Conservation (phyloP, 805 yeast genomes). For the Maudiozyma barnettii region DNA sequence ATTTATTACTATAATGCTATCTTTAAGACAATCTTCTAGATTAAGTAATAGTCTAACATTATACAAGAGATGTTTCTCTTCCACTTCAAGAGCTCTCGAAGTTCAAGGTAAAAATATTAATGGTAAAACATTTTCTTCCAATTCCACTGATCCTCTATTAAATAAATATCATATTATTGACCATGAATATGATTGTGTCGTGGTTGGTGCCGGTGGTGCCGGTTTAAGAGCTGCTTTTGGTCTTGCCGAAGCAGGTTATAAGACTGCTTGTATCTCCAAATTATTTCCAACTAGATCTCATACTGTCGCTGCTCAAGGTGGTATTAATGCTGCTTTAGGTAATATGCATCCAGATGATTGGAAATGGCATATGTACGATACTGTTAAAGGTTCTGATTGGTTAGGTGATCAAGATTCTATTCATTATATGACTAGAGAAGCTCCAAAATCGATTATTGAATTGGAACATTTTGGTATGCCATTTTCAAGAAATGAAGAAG, state of each 20-base stretch:
- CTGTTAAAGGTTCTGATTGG: conserved; percentile 99
- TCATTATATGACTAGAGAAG: conserved; percentile 98
- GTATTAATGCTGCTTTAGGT: conserved; percentile 97
- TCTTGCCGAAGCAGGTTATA: conserved; percentile 90
- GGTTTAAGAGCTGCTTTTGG: conserved; percentile 98
- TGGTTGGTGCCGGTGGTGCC: conserved; percentile 99
- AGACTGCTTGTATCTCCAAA: conserved; percentile 95
- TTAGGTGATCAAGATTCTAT: conserved; percentile 98
- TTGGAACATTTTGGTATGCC: conserved; percentile 98
- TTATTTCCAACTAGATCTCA: conserved; percentile 97
- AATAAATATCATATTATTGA: conserved; percentile 77
- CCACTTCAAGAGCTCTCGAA: background rate
- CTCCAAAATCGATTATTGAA: conserved; percentile 91
- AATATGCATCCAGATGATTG: conserved; percentile 98
- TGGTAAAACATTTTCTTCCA: conserved; percentile 2
- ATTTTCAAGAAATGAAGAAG: conserved; percentile 92
- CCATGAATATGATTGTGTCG: conserved; percentile 96
- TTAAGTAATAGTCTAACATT: background rate
- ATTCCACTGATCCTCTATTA: conserved; percentile 1
- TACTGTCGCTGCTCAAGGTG: conserved; percentile 99
- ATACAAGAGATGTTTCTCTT: conserved; percentile 1
- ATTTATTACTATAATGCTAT: conserved; percentile 2
- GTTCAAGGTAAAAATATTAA: conserved; percentile 4
- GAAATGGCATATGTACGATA: conserved; percentile 99
- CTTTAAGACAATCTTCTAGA: background rate